Percentiles rank a stretch among this genome's conserved stretches.
These are phyloP conservation scores for Termitomyces heimii DNA, from an alignment of 768 basidiomycete species.

Conservation along the genomic window DNA sequence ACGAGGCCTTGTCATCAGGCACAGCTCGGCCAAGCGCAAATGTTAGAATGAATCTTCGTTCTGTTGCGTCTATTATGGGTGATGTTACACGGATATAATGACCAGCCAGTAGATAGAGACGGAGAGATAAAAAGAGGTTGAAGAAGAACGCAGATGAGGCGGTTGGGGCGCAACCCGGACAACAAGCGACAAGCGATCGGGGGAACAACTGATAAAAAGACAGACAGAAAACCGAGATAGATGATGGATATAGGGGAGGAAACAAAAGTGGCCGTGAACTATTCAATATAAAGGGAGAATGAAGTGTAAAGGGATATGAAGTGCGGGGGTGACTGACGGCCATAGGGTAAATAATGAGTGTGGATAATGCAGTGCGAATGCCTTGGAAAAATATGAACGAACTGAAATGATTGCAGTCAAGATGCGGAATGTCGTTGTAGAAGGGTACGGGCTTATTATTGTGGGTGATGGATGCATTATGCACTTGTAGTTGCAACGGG, in stretches of 20 bases:
- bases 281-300: conserved; percentile 6
- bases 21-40: background rate
- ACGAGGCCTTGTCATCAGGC: background rate
- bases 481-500: conserved; percentile 1
- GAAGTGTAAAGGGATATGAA: conserved; percentile 4
- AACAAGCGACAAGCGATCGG: conserved; percentile 7
- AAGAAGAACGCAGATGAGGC: background rate
- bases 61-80: conserved; percentile 15
- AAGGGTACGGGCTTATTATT: background rate
- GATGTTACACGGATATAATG: conserved; percentile 16
- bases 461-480: background rate
- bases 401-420: conserved; percentile 3
- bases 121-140: conserved; percentile 4
- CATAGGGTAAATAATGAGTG: conserved; percentile 5
- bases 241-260: conserved; percentile 4
- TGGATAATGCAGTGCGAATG: conserved; percentile 6
- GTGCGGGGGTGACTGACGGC: background rate
- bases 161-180: conserved; percentile 1
- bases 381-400: conserved; percentile 6
- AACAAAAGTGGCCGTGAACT: background rate
- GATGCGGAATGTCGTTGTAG: background rate
- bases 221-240: background rate
- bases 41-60: conserved; percentile 4
- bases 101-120: conserved; percentile 15
- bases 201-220: conserved; percentile 3